Base-by-base conservation (phyloP, 2,329 filamentous ascomycete genomes). In the Penicillium sp. region DNA sequence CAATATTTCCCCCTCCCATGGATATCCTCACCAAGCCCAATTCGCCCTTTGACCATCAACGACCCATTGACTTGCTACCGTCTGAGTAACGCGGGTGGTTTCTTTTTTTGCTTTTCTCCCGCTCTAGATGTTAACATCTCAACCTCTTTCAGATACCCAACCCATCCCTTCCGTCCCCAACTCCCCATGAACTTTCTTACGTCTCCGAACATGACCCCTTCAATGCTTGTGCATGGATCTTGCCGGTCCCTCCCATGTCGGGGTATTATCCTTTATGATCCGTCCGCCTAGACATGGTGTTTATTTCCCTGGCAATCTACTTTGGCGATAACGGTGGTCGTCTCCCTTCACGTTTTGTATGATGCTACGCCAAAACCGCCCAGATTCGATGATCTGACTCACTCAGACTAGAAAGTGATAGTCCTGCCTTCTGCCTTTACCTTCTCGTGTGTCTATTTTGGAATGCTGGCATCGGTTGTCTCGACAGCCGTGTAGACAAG, bases 81-180 rank as follows among this genome's bases (percentile, higher is more conserved):
- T 15, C 12, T 45, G 49, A 41, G 5, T 15, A 26, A 37, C 14
- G 14, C 42, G 9, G 25, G 6, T 41, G 9, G 11, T 49, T 41
- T n/a, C 4, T 35, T 18, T 35, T 33, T 33, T 15, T 8, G 14
- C 33, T n/a, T 40, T 40, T 11, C 42, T 27, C 41, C 15, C 25
- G 29, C 23, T 41, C 43, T 45, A 41, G 46, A 50, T 56, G 51
- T 64, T 65, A 61, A 65, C 58, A 2, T 49, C 45, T 54, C 51
- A 31, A 53, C 31, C 46, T 33, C 23, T 8, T 56, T 7, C 57
- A 66, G 62, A 60, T 60, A 51, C 58, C 26, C 59, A 60, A 20
- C 56, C 57, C 25, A 48, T 62, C 8, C 61, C 62, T 18, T 61
- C 62, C 33, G 59, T 62, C 18, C 63, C 63, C 12, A 56, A 29